Evolutionary conservation across 2,329 filamentous ascomycete genomes (phyloP).

Genomic region (Sclerotinia subarctica): DNA sequence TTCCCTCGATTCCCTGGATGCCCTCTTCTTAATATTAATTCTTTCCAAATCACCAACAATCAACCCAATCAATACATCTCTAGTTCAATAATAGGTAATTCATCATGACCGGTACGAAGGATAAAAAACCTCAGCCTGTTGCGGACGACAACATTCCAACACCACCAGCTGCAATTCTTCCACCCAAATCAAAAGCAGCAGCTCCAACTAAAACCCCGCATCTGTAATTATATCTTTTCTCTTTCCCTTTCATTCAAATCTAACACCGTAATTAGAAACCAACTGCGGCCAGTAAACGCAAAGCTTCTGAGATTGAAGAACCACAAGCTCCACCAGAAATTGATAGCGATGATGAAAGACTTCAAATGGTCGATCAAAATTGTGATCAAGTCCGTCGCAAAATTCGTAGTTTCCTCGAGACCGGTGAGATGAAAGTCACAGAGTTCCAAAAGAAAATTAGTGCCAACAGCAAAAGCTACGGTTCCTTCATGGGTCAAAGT

Average conservation of each 20-base stretch:
- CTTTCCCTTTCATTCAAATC: background rate
- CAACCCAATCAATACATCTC: background rate
- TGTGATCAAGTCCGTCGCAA: constrained; percentile 42
- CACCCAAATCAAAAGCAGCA: background rate
- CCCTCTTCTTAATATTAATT: background rate
- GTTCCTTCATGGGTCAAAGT: constrained; percentile 49
- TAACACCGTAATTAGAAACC: constrained; percentile 1
- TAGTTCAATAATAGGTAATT: background rate
- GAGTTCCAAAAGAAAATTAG: constrained; percentile 44
- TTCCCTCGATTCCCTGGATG: too few species aligned
- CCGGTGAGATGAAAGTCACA: constrained; percentile 45
- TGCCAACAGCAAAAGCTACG: constrained; percentile 41
- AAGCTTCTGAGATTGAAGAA: constrained; percentile 22
- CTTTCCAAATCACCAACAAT: background rate
- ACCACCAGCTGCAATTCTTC: background rate
- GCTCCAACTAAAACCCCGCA: background rate
- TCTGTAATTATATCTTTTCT: background rate
- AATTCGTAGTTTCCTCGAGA: constrained; percentile 43
- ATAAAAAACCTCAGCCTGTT: background rate
- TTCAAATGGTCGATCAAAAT: constrained; percentile 24
- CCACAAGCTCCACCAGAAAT: constrained; percentile 20
- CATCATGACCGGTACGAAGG: background rate
- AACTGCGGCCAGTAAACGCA: constrained; percentile 23
- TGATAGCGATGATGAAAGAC: constrained; percentile 26
- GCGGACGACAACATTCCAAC: background rate